Evolutionary conservation across 2,329 filamentous ascomycete genomes (phyloP).

Genomic region (Stachybotrys chartarum): DNA sequence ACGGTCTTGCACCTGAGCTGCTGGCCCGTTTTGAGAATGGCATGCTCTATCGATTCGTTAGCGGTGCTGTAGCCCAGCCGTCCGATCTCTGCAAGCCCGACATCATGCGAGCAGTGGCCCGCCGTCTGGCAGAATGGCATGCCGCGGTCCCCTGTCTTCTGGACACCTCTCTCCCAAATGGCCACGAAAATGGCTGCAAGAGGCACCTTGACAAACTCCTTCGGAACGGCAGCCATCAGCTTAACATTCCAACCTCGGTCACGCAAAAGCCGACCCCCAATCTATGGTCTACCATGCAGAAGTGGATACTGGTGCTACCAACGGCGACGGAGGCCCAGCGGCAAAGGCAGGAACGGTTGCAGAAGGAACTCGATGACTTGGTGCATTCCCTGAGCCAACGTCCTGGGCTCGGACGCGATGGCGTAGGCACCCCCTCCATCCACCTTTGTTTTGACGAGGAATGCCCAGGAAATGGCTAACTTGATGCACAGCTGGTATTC

Average conservation of each 20-base stretch:
- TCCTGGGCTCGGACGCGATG: slow-evolving; percentile 67
- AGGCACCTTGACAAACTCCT: background rate
- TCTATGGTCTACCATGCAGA: slow-evolving; percentile 91
- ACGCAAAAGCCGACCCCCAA: slow-evolving; percentile 69
- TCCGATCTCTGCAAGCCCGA: slow-evolving; percentile 69
- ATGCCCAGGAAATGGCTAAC: background rate
- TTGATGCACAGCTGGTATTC: slow-evolving; percentile 63
- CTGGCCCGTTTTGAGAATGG: slow-evolving; percentile 93
- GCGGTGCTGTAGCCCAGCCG: slow-evolving; percentile 71
- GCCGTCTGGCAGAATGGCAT: slow-evolving; percentile 88
- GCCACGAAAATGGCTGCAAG: slow-evolving; percentile 11
- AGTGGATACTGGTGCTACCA: slow-evolving; percentile 87
- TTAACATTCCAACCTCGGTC: slow-evolving; percentile 37
- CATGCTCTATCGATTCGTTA: slow-evolving; percentile 87
- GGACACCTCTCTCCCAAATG: slow-evolving; percentile 12
- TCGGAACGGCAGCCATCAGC: slow-evolving; percentile 11
- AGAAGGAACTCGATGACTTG: slow-evolving; percentile 66
- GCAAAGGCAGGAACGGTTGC: slow-evolving; percentile 59
- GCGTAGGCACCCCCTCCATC: slow-evolving; percentile 42
- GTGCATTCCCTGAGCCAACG: slow-evolving; percentile 67
- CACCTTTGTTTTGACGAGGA: background rate
- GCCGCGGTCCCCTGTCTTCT: slow-evolving; percentile 57
- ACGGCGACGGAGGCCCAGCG: slow-evolving; percentile 62
- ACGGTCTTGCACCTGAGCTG: slow-evolving; percentile 77
- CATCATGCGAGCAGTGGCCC: slow-evolving; percentile 78